Base-by-base conservation (phyloP, 192 early-diverging fungal species). In the Helicostylum pulchrum region DNA sequence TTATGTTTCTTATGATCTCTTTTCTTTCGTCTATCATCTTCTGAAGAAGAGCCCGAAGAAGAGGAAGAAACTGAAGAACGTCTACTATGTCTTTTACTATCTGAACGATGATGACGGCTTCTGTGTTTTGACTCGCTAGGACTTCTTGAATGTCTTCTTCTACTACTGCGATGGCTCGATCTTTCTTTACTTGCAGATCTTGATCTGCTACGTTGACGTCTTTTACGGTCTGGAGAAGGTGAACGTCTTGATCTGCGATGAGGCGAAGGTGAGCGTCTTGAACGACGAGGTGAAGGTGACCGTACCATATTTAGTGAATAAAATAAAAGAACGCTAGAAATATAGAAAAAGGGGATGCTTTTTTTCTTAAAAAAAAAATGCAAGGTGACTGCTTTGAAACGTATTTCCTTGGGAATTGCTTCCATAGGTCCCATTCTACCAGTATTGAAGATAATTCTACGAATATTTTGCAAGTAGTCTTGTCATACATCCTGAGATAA, bases 1-100 rank as follows among this genome's bases (percentile, higher is more conserved):
- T 48, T 48, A 48, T 48, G 46, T 19, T 48, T 48, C 46, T 48
- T 48, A 48, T 48, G 46, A 15, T 17, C 46, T 48, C 46, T 48
- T 19, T 15, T 48, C 14, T 48, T 48, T 48, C 46, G 6, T 48
- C 12, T 19, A 15, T 48, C 46, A 48, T 48, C 46, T 2, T 48
- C 46, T 2, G 46, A 48, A 19, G 46, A 48, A 48, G 15, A 17
- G 46, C 14, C 17, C 0, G 15, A 17, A 19, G 46, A 2, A 17
- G 46, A 19, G n/a, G 46, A 48, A 19, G 12, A 48, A 48, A 14
- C 46, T 15, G 46, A 39, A 10, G 7, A 10, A 9, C 4, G 46
- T 48, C 46, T 48, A 48, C 17, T 14, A 48, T 12, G 46, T 48
- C 46, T 14, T 48, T 48, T 19, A 17, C 4, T 48, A 15, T 19